A percentile compares a stretch with the other conserved stretches of the same genome.
Conservation (phyloP, 768 basidiomycete species). For the Dentipellis sp. region DNA sequence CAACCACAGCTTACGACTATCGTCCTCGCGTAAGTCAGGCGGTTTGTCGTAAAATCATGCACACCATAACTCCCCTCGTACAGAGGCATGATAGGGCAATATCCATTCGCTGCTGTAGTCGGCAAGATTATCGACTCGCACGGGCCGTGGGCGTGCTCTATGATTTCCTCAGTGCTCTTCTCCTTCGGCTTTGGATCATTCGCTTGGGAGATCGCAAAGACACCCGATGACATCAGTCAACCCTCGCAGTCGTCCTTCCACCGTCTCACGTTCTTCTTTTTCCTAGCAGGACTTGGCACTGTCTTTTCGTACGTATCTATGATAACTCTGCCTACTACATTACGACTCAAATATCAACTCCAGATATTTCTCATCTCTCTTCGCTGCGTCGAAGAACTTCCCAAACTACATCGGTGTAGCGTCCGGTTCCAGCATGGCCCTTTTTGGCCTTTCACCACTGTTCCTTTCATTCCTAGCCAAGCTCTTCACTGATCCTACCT, state of each 20-base stretch:
- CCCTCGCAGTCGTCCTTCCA: conserved; percentile 38
- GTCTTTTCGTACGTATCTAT: conserved; percentile 57
- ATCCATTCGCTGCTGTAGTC: conserved; percentile 61
- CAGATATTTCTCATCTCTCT: conserved; percentile 60
- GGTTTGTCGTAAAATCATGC: too few relatives aligned
- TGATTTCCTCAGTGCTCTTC: conserved; percentile 51
- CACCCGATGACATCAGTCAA: conserved; percentile 28
- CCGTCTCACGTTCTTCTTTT: conserved; percentile 47
- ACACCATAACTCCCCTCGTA: background rate
- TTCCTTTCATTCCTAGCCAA: conserved; percentile 56
- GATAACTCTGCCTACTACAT: background rate
- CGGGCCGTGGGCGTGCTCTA: conserved; percentile 62
- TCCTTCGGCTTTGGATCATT: conserved; percentile 53
- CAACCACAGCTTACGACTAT: conserved; percentile 78
- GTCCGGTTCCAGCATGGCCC: conserved; percentile 55
- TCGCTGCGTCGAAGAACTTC: conserved; percentile 66
- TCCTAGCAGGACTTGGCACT: conserved; percentile 56
- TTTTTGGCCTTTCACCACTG: conserved; percentile 78
- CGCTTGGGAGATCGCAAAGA: conserved; percentile 43
- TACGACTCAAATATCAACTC: background rate
- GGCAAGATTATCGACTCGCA: conserved; percentile 60
- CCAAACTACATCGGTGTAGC: conserved; percentile 56
- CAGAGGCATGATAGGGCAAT: conserved; percentile 80
- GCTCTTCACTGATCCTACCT: conserved; percentile 42
- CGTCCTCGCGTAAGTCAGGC: conserved; percentile 52